Base-by-base conservation (phyloP, 2,329 filamentous ascomycete species). In the Diplodia intermedia region DNA sequence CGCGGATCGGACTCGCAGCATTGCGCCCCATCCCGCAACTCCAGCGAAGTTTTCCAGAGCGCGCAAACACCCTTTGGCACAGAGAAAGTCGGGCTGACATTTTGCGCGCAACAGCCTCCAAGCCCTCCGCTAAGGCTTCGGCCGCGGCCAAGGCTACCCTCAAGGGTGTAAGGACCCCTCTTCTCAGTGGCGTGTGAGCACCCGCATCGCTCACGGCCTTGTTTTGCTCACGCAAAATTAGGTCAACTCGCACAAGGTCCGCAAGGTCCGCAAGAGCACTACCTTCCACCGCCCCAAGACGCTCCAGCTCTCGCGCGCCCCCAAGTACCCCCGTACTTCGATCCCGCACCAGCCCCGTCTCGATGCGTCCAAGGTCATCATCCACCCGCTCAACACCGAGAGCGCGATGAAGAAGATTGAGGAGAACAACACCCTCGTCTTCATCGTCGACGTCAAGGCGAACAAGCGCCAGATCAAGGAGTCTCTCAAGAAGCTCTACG, bases 381-480 rank as follows among this genome's bases (percentile, higher is more conserved):
- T 98, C 81, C 93, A 97, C 90, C 95, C 95, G 75, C 89, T 99
- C 81, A 99, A 99, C 91, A 99, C 95, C 71, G 95, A 99, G 91
- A 95, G 91, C 80, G 95, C 96, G 80, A 98, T 99, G 94, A 99
- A 99, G 93, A 97, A 97, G 91, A 97, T 99, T 78, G 95, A 99
- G 89, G 95, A 99, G 91, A 94, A 99, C 90, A 99, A 99, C 90
- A 99, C 95, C 75, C 90, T 99, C 65, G 93, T 97, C 81, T 97
- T 97, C 89, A 97, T 97, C 77, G 93, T 96, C 80, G 91, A 97
- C 77, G 86, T 94, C 83, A 80, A 80, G 78, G 90, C 94, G 83
- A 99, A 99, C 90, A 99, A 99, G 92, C 90, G 93, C 82, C 95
- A 99, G 88, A 99, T 99, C 87, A 97, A 97, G 89, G 87, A 89